Percentiles rank a stretch among this genome's conserved stretches.
phyloP scores from a whole-genome alignment of 164 flowering plant genomes.

The Cinnamomum chago region DNA sequence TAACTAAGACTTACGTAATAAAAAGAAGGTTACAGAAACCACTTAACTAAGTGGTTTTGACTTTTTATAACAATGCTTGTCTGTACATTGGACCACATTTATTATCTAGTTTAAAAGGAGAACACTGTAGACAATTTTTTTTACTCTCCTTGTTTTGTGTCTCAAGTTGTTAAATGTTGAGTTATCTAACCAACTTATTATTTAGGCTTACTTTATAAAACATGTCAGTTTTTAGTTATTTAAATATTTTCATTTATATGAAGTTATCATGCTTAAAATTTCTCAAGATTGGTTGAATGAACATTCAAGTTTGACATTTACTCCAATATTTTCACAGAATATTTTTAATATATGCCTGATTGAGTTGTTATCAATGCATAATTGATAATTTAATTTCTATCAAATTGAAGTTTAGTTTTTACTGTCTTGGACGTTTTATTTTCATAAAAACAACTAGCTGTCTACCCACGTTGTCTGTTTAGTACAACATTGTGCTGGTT shows the following conservation, averaged over 20 bases:
- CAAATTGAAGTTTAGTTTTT: background rate
- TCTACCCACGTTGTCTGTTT: background rate
- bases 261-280: background rate
- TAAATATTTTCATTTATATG: no score
- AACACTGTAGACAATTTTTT: background rate
- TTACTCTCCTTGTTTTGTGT: background rate
- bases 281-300: background rate
- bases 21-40: no score
- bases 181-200: no score
- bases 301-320: background rate
- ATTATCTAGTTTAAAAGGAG: no score
- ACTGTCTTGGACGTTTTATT: background rate
- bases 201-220: no score
- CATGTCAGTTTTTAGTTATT: no score
- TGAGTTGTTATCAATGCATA: background rate
- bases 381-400: background rate
- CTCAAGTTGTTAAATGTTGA: background rate
- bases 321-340: background rate
- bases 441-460: background rate
- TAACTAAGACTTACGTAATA: no score
- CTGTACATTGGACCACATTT: no score
- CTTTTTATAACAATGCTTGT: no score
- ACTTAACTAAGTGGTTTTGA: no score
- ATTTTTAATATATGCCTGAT: background rate
- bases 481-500: constrained; percentile 12